Evolutionary conservation across 139 green algal genomes (phyloP).

Genomic region (Chloropicon primus): DNA sequence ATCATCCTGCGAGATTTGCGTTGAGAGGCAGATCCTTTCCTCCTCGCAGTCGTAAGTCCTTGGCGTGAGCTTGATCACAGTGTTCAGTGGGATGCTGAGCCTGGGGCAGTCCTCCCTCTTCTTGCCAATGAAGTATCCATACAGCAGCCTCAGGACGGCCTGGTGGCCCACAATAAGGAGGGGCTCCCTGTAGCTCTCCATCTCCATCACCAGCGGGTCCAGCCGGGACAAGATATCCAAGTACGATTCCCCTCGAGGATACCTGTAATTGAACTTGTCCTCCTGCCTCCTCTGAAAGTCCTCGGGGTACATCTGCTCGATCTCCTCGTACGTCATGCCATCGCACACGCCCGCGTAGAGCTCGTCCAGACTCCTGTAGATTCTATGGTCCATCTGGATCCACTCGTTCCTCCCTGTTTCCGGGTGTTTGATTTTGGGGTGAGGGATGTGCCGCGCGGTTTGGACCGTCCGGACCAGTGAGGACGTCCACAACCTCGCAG

Average conservation of each 20-base stretch:
- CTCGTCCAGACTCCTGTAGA: constrained; percentile 81
- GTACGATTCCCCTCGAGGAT: constrained; percentile 77
- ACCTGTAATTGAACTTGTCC: constrained; percentile 86
- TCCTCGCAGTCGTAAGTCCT: constrained; percentile 8
- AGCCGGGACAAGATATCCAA: constrained; percentile 78
- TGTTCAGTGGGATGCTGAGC: constrained; percentile 78
- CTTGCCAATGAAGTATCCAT: constrained; percentile 68
- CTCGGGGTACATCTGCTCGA: constrained; percentile 49
- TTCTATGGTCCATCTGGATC: constrained; percentile 14
- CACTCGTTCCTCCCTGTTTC: constrained; percentile 1
- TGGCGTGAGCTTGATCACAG: constrained; percentile 77
- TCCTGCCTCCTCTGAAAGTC: constrained; percentile 55
- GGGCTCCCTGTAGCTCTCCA: constrained; percentile 70
- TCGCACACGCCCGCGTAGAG: constrained; percentile 66
- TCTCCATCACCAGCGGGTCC: constrained; percentile 83
- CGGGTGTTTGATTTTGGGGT: constrained; percentile 58
- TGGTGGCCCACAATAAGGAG: constrained; percentile 54
- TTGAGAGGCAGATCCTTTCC: not conserved
- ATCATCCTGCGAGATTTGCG: not conserved
- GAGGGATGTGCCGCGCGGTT: constrained; percentile 64
- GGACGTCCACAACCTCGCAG: not conserved
- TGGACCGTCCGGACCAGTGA: constrained; percentile 63
- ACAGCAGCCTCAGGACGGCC: constrained; percentile 68
- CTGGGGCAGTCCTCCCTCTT: constrained; percentile 43
- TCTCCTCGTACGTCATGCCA: constrained; percentile 73